Conservation (phyloP, 2,329 filamentous ascomycete genomes). For the Cyphellophora attinorum region DNA sequence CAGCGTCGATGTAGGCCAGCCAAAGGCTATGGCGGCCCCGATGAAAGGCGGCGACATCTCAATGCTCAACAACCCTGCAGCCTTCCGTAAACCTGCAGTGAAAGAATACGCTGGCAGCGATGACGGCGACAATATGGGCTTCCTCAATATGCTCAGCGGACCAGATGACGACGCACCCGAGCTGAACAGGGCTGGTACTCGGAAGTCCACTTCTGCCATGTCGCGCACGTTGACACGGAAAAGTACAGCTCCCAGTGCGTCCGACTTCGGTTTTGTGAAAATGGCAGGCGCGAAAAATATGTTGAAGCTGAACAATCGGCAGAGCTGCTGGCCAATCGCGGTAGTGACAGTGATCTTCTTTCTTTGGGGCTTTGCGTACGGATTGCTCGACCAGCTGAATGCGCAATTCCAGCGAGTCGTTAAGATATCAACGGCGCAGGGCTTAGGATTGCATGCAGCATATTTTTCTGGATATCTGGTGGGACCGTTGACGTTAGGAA, state of each 20-base stretch:
- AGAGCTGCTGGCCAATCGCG: conserved; percentile 48
- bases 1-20: conserved; percentile 15
- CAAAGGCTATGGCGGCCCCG: conserved; percentile 2
- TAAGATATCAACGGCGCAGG: conserved; percentile 35
- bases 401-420: conserved; percentile 47
- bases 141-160: conserved; percentile 18
- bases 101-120: conserved; percentile 15
- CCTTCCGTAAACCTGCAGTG: conserved; percentile 12
- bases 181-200: not conserved
- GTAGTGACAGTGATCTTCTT: conserved; percentile 75
- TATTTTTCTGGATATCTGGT: conserved; percentile 52
- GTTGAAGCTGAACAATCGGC: conserved; percentile 46
- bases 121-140: conserved; percentile 18
- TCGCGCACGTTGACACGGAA: conserved; percentile 25
- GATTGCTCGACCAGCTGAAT: conserved; percentile 74
- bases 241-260: conserved; percentile 21
- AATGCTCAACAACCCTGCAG: conserved; percentile 18
- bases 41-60: conserved; percentile 7
- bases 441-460: conserved; percentile 46
- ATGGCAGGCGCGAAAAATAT: conserved; percentile 48
- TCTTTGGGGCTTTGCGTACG: conserved; percentile 85
- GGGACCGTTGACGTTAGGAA: conserved; percentile 46
- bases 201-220: not conserved
- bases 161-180: conserved; percentile 7
- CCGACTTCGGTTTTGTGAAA: conserved; percentile 54